phyloP scores from a whole-genome alignment of 2,329 filamentous ascomycete species.

The Aciculosporium take region DNA sequence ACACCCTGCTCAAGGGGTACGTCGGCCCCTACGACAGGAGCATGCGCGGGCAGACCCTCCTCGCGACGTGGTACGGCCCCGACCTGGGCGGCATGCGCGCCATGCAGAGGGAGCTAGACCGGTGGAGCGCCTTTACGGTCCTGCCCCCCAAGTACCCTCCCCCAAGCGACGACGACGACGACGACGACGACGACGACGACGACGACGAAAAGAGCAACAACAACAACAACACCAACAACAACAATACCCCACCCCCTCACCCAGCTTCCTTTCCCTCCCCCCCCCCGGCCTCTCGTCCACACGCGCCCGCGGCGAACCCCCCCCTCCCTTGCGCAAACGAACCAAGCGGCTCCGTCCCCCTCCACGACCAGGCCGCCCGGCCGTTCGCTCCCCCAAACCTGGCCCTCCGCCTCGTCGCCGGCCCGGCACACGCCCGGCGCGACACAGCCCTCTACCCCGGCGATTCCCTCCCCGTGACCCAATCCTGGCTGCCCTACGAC shows the following conservation, averaged over 20 bases:
- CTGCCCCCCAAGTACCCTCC: conserved; percentile 22
- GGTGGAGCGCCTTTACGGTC: conserved; percentile 27
- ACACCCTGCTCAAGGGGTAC: conserved; percentile 20
- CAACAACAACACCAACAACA: background rate
- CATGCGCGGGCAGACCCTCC: conserved; percentile 18
- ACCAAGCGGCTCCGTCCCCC: too few relatives aligned
- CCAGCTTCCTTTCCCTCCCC: too few relatives aligned
- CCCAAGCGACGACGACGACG: conserved; percentile 10
- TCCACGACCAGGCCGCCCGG: conserved; percentile 13
- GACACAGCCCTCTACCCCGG: conserved; percentile 17
- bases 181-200: background rate
- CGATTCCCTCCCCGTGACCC: conserved; percentile 13
- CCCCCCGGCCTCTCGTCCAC: too few relatives aligned
- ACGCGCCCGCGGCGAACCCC: too few relatives aligned
- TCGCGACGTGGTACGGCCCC: conserved; percentile 29
- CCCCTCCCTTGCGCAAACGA: too few relatives aligned
- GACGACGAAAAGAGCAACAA: background rate
- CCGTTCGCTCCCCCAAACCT: conserved; percentile 16
- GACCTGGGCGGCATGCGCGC: conserved; percentile 20
- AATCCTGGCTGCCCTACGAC: conserved; percentile 17
- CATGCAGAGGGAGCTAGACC: conserved; percentile 24
- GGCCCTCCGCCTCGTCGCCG: conserved; percentile 20
- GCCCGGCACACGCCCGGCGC: conserved; percentile 16
- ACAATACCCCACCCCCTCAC: too few relatives aligned
- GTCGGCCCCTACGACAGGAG: conserved; percentile 22